Percentiles rank a stretch among this genome's conserved stretches.
Conservation (phyloP, 768 basidiomycete species). For the Hygrophoropsis aurantiaca region DNA sequence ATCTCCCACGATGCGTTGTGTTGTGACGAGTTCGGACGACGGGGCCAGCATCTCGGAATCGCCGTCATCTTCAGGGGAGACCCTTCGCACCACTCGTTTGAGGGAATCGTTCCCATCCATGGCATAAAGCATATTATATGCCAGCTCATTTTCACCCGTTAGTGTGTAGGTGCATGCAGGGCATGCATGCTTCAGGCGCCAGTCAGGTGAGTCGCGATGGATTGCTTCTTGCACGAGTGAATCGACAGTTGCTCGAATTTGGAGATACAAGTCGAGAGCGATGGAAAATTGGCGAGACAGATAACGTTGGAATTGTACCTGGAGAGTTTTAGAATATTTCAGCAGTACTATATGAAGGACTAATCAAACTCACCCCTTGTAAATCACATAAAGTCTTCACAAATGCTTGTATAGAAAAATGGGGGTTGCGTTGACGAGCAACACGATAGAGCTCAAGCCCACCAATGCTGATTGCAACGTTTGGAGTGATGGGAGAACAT, state of each 20-base stretch:
- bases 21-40: neutral
- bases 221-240: conserved; percentile 10
- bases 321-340: neutral
- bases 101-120: conserved; percentile 10
- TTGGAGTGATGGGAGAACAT: conserved; percentile 6
- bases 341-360: no score
- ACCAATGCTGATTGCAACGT: neutral
- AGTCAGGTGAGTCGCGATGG: conserved; percentile 1
- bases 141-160: neutral
- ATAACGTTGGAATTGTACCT: conserved; percentile 8
- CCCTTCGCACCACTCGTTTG: no score
- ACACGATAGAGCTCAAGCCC: conserved; percentile 8
- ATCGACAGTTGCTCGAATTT: conserved; percentile 15
- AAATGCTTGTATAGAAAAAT: conserved; percentile 18
- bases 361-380: conserved; percentile 9
- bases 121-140: conserved; percentile 8
- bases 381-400: conserved; percentile 19
- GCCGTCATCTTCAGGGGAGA: no score
- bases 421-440: conserved; percentile 10
- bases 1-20: neutral
- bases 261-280: conserved; percentile 25
- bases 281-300: conserved; percentile 22
- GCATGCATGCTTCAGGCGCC: conserved; percentile 8
- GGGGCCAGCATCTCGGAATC: no score
- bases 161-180: conserved; percentile 8